A percentile compares a stretch with the other conserved stretches of the same genome.
These are phyloP conservation scores for Lindgomyces ingoldianus DNA, from an alignment of 495 filamentous ascomycete species.

Conservation along the genomic window DNA sequence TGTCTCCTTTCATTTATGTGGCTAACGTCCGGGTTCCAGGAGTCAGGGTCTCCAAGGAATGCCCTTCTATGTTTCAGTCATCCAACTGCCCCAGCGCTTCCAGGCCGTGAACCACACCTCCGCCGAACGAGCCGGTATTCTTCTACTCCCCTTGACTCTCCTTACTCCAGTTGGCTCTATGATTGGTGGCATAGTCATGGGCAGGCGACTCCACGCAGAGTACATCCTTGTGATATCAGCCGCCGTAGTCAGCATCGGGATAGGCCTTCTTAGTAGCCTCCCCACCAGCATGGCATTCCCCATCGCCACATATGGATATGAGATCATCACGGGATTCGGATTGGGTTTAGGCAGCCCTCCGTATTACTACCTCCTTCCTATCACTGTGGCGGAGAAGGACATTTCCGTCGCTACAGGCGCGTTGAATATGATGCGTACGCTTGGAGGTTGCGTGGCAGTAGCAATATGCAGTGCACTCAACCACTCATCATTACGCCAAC, in stretches of 20 bases:
- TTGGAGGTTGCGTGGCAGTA: constrained; percentile 36
- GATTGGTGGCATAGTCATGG: constrained; percentile 11
- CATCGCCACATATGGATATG: constrained; percentile 24
- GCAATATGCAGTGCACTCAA: constrained; percentile 36
- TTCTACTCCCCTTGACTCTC: constrained; percentile 28
- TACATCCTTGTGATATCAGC: constrained; percentile 14
- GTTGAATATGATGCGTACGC: constrained; percentile 36
- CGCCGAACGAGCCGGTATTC: constrained; percentile 30
- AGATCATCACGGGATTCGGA: constrained; percentile 32
- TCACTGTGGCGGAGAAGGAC: constrained; percentile 20
- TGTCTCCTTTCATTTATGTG: neutral
- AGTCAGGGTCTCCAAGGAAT: constrained; percentile 28
- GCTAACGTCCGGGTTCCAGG: neutral
- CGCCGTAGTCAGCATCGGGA: constrained; percentile 18
- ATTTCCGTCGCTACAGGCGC: constrained; percentile 30
- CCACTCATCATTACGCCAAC: constrained; percentile 11
- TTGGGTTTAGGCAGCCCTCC: constrained; percentile 23
- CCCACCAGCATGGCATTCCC: constrained; percentile 6
- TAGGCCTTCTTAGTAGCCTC: constrained; percentile 29
- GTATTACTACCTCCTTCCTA: constrained; percentile 21
- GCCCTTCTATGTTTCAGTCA: constrained; percentile 22
- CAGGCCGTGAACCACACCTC: constrained; percentile 32
- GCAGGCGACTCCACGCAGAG: constrained; percentile 17
- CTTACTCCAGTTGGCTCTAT: constrained; percentile 27
- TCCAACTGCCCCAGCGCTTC: constrained; percentile 38